Percentiles rank a stretch among this genome's conserved stretches.
Conservation (phyloP, 169 alveolate genomes). For the Pseudocohnilembus persalinus region DNA sequence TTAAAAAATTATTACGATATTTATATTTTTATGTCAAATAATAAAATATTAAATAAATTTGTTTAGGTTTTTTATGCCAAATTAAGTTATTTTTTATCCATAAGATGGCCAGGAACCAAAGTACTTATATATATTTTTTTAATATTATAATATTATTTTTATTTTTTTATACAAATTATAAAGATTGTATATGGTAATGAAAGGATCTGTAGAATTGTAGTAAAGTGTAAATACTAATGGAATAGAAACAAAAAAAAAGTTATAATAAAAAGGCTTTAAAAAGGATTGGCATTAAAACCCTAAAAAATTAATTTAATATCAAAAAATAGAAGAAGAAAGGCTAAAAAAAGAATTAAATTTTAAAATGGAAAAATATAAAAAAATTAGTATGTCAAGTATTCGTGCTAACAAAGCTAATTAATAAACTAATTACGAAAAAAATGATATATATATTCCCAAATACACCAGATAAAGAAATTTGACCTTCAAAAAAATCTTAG, state of each 20-base stretch:
- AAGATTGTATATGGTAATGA: neutral
- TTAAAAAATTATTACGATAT: too few relatives aligned
- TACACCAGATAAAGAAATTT: neutral
- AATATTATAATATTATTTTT: too few relatives aligned
- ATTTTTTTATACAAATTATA: too few relatives aligned
- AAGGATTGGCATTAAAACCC: neutral
- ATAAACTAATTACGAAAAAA: neutral
- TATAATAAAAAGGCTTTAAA: neutral
- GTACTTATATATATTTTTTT: neutral
- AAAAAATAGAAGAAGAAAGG: too few relatives aligned
- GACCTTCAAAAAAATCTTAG: neutral
- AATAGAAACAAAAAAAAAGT: neutral
- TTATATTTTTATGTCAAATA: too few relatives aligned
- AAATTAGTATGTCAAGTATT: too few relatives aligned
- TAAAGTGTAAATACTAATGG: neutral
- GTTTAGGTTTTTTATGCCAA: neutral
- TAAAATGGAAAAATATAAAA: neutral
- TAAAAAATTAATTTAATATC: too few relatives aligned
- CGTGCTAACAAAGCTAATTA: too few relatives aligned
- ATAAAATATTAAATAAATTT: too few relatives aligned
- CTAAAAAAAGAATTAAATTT: too few relatives aligned
- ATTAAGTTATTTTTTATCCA: too few relatives aligned
- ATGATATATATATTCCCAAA: neutral
- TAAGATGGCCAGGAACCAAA: neutral
- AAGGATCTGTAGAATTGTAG: neutral